Conservation (phyloP, 108 stramenopile species). For the Skeletonema costatum region DNA sequence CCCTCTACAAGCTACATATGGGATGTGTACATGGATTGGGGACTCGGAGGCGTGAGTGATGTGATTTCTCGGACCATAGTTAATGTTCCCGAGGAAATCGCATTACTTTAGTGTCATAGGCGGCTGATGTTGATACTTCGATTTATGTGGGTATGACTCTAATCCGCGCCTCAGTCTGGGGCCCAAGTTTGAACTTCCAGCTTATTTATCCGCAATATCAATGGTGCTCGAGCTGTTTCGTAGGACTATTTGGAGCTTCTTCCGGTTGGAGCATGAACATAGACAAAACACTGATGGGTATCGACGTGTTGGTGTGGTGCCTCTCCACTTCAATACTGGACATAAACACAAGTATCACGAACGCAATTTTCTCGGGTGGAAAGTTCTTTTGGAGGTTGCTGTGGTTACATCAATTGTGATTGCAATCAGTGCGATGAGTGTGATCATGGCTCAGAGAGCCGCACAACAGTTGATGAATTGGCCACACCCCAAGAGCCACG, state of each 20-base stretch:
- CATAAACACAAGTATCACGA: conserved; percentile 79
- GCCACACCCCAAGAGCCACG: conserved; percentile 5
- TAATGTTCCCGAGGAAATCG: conserved; percentile 80
- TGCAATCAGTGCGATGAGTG: conserved; percentile 66
- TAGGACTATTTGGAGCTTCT: conserved; percentile 90
- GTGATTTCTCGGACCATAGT: conserved; percentile 78
- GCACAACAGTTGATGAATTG: conserved; percentile 39
- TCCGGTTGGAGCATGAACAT: conserved; percentile 91
- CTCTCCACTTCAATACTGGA: conserved; percentile 88
- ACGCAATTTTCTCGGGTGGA: conserved; percentile 64
- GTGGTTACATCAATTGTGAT: conserved; percentile 65
- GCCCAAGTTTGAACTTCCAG: conserved; percentile 84
- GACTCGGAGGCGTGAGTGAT: conserved; percentile 62
- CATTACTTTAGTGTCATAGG: conserved; percentile 71
- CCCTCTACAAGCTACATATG: conserved; percentile 85
- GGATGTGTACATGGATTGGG: conserved; percentile 97
- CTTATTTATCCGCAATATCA: conserved; percentile 75
- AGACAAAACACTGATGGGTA: conserved; percentile 79
- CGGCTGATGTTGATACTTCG: conserved; percentile 68
- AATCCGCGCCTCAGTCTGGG: conserved; percentile 79
- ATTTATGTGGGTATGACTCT: conserved; percentile 91
- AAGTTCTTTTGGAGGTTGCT: conserved; percentile 75
- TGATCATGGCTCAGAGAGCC: conserved; percentile 78
- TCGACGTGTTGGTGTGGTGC: conserved; percentile 86
- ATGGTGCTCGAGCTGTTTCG: conserved; percentile 86